Evolutionary conservation across 768 basidiomycete genomes (phyloP).

Genomic region (Phylloporus sp.): DNA sequence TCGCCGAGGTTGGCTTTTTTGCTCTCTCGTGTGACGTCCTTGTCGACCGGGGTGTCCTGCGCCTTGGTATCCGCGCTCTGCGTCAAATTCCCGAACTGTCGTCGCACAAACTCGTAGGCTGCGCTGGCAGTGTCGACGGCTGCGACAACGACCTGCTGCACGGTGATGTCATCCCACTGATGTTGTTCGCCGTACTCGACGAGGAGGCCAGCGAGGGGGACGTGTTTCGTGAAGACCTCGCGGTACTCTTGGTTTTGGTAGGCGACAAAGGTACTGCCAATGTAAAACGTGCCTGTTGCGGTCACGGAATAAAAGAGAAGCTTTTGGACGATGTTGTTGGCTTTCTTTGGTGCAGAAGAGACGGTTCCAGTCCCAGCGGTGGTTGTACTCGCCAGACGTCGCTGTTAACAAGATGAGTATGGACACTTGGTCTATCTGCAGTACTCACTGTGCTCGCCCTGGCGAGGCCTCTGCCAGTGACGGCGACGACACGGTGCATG

Average conservation of each 20-base stretch:
- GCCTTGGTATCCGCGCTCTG: conserved; percentile 25
- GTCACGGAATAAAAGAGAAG: conserved; percentile 67
- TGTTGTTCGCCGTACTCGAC: conserved; percentile 78
- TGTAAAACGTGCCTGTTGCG: conserved; percentile 74
- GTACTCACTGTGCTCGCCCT: conserved; percentile 54
- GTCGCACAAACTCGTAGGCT: conserved; percentile 49
- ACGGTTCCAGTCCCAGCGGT: conserved; percentile 28
- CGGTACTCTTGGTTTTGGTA: conserved; percentile 78
- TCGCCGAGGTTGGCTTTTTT: conserved; percentile 38
- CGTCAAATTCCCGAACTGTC: conserved; percentile 42
- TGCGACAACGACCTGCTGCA: conserved; percentile 53
- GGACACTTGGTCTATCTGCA: neutral
- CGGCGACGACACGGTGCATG: conserved; percentile 55
- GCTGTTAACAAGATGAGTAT: conserved; percentile 35
- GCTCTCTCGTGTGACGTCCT: conserved; percentile 35
- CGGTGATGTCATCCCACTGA: conserved; percentile 74
- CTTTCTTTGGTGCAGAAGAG: conserved; percentile 48
- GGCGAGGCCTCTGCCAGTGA: conserved; percentile 45
- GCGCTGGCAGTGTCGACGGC: conserved; percentile 46
- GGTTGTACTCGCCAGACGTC: conserved; percentile 53
- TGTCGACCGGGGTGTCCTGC: conserved; percentile 23
- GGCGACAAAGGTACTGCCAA: conserved; percentile 73
- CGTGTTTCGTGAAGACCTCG: conserved; percentile 77
- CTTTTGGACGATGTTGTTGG: conserved; percentile 50
- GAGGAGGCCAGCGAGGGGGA: conserved; percentile 74